Percentiles rank a stretch among this genome's conserved stretches.
phyloP scores from a whole-genome alignment of 495 filamentous ascomycete genomes.

The Penicillium roqueforti region DNA sequence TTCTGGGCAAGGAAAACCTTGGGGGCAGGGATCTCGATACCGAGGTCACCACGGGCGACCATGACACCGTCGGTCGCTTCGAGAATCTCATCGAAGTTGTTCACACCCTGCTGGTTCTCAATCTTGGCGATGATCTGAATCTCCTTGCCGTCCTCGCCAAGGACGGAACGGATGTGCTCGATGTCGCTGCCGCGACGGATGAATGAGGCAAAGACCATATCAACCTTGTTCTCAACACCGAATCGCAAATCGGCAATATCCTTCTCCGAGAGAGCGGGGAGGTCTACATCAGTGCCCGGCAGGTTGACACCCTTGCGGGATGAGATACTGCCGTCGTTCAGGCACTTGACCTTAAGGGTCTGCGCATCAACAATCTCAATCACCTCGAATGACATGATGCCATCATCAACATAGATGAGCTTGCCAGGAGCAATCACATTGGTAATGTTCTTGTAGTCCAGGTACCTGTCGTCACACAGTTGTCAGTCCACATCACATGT shows the following conservation, averaged over 20 bases:
- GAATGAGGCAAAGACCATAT: conserved; percentile 99
- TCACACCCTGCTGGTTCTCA: conserved; percentile 97
- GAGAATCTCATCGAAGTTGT: conserved; percentile 98
- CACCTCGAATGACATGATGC: conserved; percentile 93
- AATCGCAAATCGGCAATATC: conserved; percentile 89
- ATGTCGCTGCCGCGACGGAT: conserved; percentile 93
- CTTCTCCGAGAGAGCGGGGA: conserved; percentile 97
- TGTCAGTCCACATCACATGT: conserved; percentile 12
- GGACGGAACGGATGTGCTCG: conserved; percentile 80
- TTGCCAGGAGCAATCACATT: conserved; percentile 92
- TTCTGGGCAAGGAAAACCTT: conserved; percentile 99
- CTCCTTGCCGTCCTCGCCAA: conserved; percentile 87
- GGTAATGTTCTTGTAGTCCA: conserved; percentile 99
- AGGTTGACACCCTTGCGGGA: conserved; percentile 99
- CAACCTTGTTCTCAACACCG: conserved; percentile 95
- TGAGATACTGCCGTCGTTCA: conserved; percentile 98
- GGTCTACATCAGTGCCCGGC: conserved; percentile 96
- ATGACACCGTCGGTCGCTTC: conserved; percentile 97
- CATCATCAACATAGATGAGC: conserved; percentile 97
- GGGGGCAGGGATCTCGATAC: conserved; percentile 96
- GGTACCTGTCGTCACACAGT: conserved; percentile 58
- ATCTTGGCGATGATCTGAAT: conserved; percentile 99
- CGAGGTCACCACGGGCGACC: conserved; percentile 97
- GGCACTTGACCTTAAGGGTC: conserved; percentile 74
- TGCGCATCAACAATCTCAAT: conserved; percentile 81